These are phyloP conservation scores for Symbiodinium natans DNA, from an alignment of 73 alveolate species.

Conservation along the genomic window DNA sequence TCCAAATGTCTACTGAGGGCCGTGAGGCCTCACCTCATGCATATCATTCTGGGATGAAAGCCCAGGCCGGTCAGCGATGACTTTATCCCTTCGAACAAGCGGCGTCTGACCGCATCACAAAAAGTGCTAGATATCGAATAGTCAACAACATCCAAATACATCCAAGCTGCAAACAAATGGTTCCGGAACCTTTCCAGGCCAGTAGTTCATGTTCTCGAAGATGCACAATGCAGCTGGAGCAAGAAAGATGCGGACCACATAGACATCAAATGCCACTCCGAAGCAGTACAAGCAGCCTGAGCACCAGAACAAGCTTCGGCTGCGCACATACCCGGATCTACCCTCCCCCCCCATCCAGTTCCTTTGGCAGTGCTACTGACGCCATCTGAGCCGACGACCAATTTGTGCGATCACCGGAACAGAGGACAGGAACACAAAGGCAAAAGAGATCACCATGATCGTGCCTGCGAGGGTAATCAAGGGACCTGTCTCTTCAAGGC, in stretches of 20 bases:
- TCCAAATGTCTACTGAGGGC: no score
- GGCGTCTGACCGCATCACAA: no score
- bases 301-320: neutral
- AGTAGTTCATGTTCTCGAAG: conserved; percentile 69
- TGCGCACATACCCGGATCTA: no score
- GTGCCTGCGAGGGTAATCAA: conserved; percentile 86
- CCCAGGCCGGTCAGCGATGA: no score
- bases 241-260: conserved; percentile 67
- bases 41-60: no score
- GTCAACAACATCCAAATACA: no score
- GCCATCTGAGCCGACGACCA: neutral
- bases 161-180: conserved; percentile 28
- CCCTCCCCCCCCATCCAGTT: no score
- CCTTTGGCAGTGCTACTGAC: no score
- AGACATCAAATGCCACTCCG: conserved; percentile 82
- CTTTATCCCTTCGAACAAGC: no score
- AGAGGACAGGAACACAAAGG: conserved; percentile 50
- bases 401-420: conserved; percentile 88
- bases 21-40: no score
- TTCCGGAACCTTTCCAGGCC: conserved; percentile 78
- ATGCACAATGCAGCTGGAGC: conserved; percentile 81
- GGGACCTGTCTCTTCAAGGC: conserved; percentile 87
- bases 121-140: no score
- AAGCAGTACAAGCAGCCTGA: conserved; percentile 75
- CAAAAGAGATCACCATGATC: conserved; percentile 74